Evolutionary conservation across 495 filamentous ascomycete species (phyloP).

Genomic region (Talaromyces trachyspermus): DNA sequence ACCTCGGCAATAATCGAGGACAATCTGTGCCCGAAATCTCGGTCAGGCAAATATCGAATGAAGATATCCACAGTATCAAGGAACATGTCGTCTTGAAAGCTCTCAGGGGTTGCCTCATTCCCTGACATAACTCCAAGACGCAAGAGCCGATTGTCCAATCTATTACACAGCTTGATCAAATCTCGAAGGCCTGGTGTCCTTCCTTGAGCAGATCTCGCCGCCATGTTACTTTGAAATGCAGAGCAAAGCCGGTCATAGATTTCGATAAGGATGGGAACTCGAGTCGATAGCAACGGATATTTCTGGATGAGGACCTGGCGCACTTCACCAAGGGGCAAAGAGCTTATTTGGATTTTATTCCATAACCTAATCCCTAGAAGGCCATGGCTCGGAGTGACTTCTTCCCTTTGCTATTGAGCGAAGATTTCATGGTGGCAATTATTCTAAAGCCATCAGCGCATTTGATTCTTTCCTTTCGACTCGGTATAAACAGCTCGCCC

Average conservation of each 20-base stretch:
- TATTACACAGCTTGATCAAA: conserved; percentile 80
- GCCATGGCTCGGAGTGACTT: conserved; percentile 43
- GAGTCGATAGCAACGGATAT: conserved; percentile 61
- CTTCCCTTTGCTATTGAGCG: conserved; percentile 64
- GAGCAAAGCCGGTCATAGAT: conserved; percentile 64
- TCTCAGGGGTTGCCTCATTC: conserved; percentile 66
- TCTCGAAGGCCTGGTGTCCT: conserved; percentile 63
- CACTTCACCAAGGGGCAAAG: conserved; percentile 64
- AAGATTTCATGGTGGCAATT: conserved; percentile 81
- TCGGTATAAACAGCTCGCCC: conserved; percentile 78
- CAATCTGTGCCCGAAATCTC: conserved; percentile 50
- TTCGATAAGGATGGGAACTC: conserved; percentile 62
- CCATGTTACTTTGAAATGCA: conserved; percentile 39
- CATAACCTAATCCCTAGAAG: conserved; percentile 79
- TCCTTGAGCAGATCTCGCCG: conserved; percentile 39
- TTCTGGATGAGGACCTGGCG: conserved; percentile 60
- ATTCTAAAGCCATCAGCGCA: conserved; percentile 80
- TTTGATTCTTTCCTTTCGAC: conserved; percentile 74
- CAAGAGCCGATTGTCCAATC: conserved; percentile 55
- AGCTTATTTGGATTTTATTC: conserved; percentile 61
- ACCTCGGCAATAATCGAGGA: conserved; percentile 67
- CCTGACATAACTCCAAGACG: conserved; percentile 57
- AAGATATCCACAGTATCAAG: conserved; percentile 87
- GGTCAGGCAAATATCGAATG: conserved; percentile 66
- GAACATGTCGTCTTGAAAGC: conserved; percentile 75